phyloP scores from a whole-genome alignment of 345 rosid genomes.

The Adansonia digitata region DNA sequence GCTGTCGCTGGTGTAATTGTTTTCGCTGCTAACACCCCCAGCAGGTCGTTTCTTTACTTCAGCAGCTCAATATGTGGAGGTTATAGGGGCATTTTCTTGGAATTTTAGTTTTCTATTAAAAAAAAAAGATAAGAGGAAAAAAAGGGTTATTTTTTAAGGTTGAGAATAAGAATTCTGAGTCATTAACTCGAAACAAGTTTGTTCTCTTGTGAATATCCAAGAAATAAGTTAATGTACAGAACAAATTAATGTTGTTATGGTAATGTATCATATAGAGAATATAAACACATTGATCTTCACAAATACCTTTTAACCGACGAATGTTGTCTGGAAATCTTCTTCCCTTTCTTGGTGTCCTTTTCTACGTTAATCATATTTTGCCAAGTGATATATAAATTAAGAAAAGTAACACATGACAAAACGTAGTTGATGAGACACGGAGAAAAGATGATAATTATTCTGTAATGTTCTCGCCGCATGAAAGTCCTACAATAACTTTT shows the following conservation, averaged over 20 bases:
- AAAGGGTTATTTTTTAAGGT: conserved; percentile 12
- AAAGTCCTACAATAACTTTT: too few relatives aligned
- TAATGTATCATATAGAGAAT: conserved; percentile 3
- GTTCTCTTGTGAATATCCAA: conserved; percentile 22
- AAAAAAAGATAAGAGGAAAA: background rate
- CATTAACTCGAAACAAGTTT: background rate
- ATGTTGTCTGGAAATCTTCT: too few relatives aligned
- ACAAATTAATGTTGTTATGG: background rate
- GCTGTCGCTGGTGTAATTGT: background rate
- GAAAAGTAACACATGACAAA: too few relatives aligned
- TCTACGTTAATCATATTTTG: too few relatives aligned
- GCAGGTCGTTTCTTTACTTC: conserved; percentile 1
- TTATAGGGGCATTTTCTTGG: background rate
- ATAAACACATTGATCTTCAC: background rate
- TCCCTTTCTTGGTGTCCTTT: too few relatives aligned
- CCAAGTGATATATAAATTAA: too few relatives aligned
- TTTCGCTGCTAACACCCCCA: background rate
- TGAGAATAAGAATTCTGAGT: conserved; percentile 17
- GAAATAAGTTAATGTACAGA: background rate
- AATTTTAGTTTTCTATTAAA: conserved; percentile 11
- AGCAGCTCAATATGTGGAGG: background rate
- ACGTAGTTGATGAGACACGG: too few relatives aligned
- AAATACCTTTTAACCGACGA: too few relatives aligned
- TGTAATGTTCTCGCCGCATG: too few relatives aligned
- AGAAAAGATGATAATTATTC: too few relatives aligned